Evolutionary conservation across 73 alveolate species (phyloP), one percentile per base, ranked within the genome.

Genomic region (Stentor coeruleus): DNA sequence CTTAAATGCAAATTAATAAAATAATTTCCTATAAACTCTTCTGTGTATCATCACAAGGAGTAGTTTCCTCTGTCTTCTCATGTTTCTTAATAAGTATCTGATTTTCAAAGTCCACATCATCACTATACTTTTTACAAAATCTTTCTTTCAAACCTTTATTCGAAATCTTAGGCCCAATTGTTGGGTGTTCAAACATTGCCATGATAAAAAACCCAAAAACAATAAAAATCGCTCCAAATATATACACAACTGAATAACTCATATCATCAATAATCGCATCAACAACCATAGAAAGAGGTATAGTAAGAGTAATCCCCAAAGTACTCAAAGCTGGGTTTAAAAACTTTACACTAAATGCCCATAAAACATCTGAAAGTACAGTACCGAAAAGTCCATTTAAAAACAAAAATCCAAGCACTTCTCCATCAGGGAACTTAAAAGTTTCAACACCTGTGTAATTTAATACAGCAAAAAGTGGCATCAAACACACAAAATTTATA

Each of bases 311-410:
- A 14, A 87, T 26, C 35, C 93, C 93, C 3, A 87, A 59, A 20
- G 90, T 87, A 3, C 90, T 75, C 14, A 87, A 28, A 0, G 83
- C 82, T 3, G 93, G 91, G 20, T 87, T 87, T 1, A 84, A 60
- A 35, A 35, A 33, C 4, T 72, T 74, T 3, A 87, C 93, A 84
- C 83, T 58, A 36, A 74, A 37, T 15, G 93, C 90, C 90, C 93
- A 87, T 0, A 84, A 38, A 38, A 38, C 75, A 40, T 87, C 93
- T 3, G 86, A 59, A 3, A 87, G 30, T 39, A 87, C 59, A 4
- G 90, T 87, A 3, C 93, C 93, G 28, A 87, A n/a, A 36, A 87
- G 3, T 6, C 86, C 90, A 76, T 87, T 84, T 0, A 87, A 57
- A 38, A 73, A 57, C 82, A 87, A 41, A 80, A 38, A 58, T 11